Percentiles rank a stretch among this genome's conserved stretches.
Conservation (phyloP, 208 protist genomes). For the Trypanosoma vivax region DNA sequence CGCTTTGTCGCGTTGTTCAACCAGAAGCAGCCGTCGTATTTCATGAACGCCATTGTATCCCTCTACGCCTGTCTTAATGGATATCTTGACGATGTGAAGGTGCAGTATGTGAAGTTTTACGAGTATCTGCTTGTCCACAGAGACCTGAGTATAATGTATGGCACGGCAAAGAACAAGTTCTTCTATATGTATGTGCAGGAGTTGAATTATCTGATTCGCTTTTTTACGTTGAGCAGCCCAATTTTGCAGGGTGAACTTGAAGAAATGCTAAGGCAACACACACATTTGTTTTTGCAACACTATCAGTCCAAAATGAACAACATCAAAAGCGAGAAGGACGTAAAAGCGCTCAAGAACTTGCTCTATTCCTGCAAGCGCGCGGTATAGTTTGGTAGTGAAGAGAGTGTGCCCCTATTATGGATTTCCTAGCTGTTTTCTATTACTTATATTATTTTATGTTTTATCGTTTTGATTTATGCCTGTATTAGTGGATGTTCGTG, state of each 20-base stretch:
- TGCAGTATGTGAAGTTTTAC: slow-evolving; percentile 86
- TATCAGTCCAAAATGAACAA: slow-evolving; percentile 87
- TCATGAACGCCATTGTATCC: slow-evolving; percentile 76
- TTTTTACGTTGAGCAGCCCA: slow-evolving; percentile 73
- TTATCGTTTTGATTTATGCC: slow-evolving; percentile 5
- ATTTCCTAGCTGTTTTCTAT: slow-evolving; percentile 3
- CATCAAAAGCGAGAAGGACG: slow-evolving; percentile 83
- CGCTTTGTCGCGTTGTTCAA: slow-evolving; percentile 81
- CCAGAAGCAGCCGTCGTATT: slow-evolving; percentile 82
- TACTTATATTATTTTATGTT: slow-evolving; percentile 12
- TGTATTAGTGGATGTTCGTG: neutral
- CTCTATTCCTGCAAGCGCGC: slow-evolving; percentile 86
- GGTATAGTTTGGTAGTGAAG: slow-evolving; percentile 35
- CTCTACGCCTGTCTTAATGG: slow-evolving; percentile 79
- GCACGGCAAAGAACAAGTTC: slow-evolving; percentile 80
- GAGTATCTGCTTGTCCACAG: slow-evolving; percentile 84
- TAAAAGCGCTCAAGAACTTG: slow-evolving; percentile 84
- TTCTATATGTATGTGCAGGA: slow-evolving; percentile 86
- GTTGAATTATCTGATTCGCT: slow-evolving; percentile 78
- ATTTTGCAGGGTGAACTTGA: slow-evolving; percentile 71
- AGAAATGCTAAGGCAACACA: slow-evolving; percentile 82
- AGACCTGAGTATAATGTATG: slow-evolving; percentile 80
- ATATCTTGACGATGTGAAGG: slow-evolving; percentile 83
- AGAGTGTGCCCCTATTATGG: neutral
- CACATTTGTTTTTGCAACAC: slow-evolving; percentile 74